Conservation (phyloP, 2,329 filamentous ascomycete genomes). For the Botrytis medusae region DNA sequence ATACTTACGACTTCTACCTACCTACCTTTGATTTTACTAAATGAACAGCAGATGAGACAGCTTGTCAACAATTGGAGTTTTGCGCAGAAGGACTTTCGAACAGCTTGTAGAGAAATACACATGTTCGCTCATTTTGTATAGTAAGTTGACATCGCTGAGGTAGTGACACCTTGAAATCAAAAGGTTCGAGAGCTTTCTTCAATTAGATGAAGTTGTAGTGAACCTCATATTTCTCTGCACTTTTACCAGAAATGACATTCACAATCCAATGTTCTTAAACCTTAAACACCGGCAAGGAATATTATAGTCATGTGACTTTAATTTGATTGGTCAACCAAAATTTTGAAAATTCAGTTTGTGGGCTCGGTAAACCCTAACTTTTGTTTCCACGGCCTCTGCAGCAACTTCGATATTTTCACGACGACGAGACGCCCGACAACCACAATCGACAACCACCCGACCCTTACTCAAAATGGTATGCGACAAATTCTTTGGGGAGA, state of each 20-base stretch:
- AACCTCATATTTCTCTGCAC: not conserved
- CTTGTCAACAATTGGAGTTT: not conserved
- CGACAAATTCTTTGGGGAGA: not conserved
- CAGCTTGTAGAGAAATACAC: not conserved
- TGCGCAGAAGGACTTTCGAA: not conserved
- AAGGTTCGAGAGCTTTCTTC: not conserved
- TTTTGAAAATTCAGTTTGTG: conserved; percentile 23
- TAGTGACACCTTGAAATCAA: not conserved
- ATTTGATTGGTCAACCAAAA: not conserved
- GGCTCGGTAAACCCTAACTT: conserved; percentile 22
- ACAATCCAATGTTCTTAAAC: not conserved
- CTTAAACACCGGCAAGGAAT: not conserved
- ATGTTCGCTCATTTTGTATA: too few species aligned
- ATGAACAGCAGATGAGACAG: not conserved
- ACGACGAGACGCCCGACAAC: conserved; percentile 24
- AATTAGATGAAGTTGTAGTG: not conserved
- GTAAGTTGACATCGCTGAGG: not conserved
- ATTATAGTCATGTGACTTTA: not conserved
- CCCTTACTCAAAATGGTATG: conserved; percentile 23
- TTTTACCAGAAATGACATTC: not conserved
- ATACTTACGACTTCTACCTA: not conserved
- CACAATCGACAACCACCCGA: conserved; percentile 25
- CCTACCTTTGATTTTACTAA: not conserved
- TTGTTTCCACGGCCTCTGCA: conserved; percentile 14
- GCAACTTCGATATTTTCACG: conserved; percentile 23